phyloP scores from a whole-genome alignment of 129 eudicot genomes.

The Saussurea involucrata region DNA sequence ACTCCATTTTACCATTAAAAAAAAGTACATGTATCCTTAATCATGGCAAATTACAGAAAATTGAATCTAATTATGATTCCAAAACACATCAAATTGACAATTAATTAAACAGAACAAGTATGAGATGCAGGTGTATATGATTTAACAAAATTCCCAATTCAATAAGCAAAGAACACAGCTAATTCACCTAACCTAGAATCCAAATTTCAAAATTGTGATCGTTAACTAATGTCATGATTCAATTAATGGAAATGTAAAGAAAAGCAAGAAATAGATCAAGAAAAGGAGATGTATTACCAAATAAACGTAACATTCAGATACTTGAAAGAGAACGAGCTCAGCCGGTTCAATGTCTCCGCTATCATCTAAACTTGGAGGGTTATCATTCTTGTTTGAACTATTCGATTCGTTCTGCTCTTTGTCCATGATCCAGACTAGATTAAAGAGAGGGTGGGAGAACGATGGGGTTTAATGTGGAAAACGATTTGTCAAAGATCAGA shows the following conservation, averaged over 20 bases:
- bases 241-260: not conserved
- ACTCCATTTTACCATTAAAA: not conserved
- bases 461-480: constrained; percentile 7
- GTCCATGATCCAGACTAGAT: constrained; percentile 29
- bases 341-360: constrained; percentile 45
- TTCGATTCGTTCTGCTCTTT: constrained; percentile 19
- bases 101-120: not conserved
- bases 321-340: constrained; percentile 91
- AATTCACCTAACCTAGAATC: not conserved
- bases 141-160: not conserved
- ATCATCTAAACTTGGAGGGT: constrained; percentile 16
- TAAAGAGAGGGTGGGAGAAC: not conserved
- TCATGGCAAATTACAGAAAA: not conserved
- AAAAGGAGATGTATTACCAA: constrained; percentile 39
- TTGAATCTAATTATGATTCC: not conserved
- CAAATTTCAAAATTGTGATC: not conserved
- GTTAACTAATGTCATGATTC: constrained; percentile 8
- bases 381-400: not conserved
- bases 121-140: not conserved
- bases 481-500: constrained; percentile 5
- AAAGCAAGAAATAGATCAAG: constrained; percentile 1
- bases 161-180: not conserved
- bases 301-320: constrained; percentile 93
- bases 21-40: not conserved
- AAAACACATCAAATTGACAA: not conserved